Conservation (phyloP, 2,329 filamentous ascomycete species). For the Diaporthe sp. region DNA sequence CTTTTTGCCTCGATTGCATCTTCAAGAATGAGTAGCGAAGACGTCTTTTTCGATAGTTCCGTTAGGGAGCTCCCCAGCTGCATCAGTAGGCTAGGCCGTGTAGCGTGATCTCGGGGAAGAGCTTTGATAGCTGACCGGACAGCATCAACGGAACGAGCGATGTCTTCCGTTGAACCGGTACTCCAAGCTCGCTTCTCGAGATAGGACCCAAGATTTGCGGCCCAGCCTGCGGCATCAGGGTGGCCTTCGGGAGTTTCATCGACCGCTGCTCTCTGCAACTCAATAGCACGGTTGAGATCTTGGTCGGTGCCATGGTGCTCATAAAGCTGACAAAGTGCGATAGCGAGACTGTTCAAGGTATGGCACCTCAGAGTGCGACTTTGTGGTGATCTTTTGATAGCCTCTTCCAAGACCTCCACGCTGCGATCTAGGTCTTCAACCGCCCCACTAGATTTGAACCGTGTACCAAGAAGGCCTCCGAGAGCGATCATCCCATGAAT, state of each 20-base stretch:
- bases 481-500: background rate
- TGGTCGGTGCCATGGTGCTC: background rate
- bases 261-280: background rate
- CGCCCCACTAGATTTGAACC: background rate
- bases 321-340: background rate
- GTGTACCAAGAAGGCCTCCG: background rate
- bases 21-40: background rate
- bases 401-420: background rate
- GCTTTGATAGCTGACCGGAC: background rate
- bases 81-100: background rate
- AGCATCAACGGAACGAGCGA: background rate
- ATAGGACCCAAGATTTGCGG: background rate
- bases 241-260: background rate
- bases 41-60: background rate
- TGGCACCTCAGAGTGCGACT: background rate
- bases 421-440: background rate
- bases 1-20: background rate
- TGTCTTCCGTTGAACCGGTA: background rate
- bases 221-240: background rate
- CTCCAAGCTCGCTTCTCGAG: background rate
- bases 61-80: background rate
- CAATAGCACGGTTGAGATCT: background rate
- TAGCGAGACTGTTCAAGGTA: background rate
- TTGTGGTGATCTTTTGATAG: background rate
- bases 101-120: background rate